phyloP scores from a whole-genome alignment of 805 yeast genomes.

The Suhomyces sp. region DNA sequence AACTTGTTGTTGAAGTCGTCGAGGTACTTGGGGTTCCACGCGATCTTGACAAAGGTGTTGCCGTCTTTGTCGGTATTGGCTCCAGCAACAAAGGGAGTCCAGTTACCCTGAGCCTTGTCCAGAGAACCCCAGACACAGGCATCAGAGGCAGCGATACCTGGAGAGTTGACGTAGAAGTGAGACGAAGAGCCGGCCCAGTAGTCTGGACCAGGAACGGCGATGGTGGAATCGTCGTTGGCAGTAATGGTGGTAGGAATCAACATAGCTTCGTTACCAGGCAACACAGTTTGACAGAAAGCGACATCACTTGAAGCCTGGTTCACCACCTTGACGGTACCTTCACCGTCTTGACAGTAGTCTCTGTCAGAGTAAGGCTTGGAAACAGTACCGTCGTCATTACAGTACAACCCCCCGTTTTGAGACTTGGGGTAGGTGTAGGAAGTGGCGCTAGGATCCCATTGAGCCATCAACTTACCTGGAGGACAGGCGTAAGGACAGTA shows the following conservation, averaged over 20 bases:
- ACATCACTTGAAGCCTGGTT: slow-evolving; percentile 60
- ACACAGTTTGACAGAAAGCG: slow-evolving; percentile 88
- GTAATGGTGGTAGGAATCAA: slow-evolving; percentile 75
- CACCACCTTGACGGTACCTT: slow-evolving; percentile 65
- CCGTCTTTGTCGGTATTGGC: slow-evolving; percentile 73
- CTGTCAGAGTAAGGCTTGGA: slow-evolving; percentile 58
- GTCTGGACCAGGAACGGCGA: slow-evolving; percentile 83
- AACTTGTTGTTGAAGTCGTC: slow-evolving; percentile 55
- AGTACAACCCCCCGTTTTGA: slow-evolving; percentile 78
- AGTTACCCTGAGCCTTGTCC: slow-evolving; percentile 73
- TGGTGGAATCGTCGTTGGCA: slow-evolving; percentile 44
- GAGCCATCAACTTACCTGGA: slow-evolving; percentile 83
- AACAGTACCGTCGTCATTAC: slow-evolving; percentile 68
- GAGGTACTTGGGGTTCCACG: slow-evolving; percentile 86
- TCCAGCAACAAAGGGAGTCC: slow-evolving; percentile 94
- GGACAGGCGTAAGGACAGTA: slow-evolving; percentile 93
- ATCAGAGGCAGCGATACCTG: slow-evolving; percentile 72
- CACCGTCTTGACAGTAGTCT: slow-evolving; percentile 73
- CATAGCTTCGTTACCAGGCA: slow-evolving; percentile 95
- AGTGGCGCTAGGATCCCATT: slow-evolving; percentile 82
- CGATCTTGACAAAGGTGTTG: slow-evolving; percentile 78
- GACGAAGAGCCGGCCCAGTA: slow-evolving; percentile 88
- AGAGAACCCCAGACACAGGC: slow-evolving; percentile 85
- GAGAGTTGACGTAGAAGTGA: slow-evolving; percentile 81
- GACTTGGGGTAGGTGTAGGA: slow-evolving; percentile 74